Evolutionary conservation across 1,139 yeast species (phyloP), one percentile per base, ranked within the genome.

Genomic region (Casaregolazyma suthepensis): DNA sequence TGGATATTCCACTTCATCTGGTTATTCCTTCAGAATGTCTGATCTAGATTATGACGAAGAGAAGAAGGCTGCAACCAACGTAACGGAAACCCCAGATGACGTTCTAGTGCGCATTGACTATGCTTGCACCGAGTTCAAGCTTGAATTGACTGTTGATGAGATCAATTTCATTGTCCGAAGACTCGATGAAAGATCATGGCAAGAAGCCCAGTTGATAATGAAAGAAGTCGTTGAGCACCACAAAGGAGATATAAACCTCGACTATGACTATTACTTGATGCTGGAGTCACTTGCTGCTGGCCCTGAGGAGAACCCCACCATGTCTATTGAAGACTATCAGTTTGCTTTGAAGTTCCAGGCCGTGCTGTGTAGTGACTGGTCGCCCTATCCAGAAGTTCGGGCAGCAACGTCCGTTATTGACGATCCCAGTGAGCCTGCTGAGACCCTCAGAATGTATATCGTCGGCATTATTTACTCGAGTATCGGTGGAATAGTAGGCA

Each of bases 311-410:
- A 17, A 37, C 29, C 46, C 48, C 23, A 50, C 43, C 3, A 17
- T 52, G 37, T 29, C 50, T 29, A 17, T 22, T 17, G 54, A 53
- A 18, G 54, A 53, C n/a, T 54, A 74, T 76, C 54, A 58, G 12
- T 63, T 70, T 29, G 70, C 67, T 54, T 54, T 60, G 7, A 64
- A 60, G 48, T 54, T 68, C 18, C 75, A 74, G 55, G 76, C 77
- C 5, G 68, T 67, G 48, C 59, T 76, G 47, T 66, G 76, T 53
- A 70, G 72, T 46, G 75, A 71, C 62, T 70, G 77, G 67, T 76
- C 81, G 1, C 80, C 81, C 3, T 78, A 77, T 57, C 75, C 78
- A 1, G 79, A 76, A 59, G 79, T 78, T 17, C 67, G 80, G 53
- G 67, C 80, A 4, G 75, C 76, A 15, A 67, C 76, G 47, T 71